Conservation (phyloP, 2,329 filamentous ascomycete genomes). For the Leptosphaerulina australis region DNA sequence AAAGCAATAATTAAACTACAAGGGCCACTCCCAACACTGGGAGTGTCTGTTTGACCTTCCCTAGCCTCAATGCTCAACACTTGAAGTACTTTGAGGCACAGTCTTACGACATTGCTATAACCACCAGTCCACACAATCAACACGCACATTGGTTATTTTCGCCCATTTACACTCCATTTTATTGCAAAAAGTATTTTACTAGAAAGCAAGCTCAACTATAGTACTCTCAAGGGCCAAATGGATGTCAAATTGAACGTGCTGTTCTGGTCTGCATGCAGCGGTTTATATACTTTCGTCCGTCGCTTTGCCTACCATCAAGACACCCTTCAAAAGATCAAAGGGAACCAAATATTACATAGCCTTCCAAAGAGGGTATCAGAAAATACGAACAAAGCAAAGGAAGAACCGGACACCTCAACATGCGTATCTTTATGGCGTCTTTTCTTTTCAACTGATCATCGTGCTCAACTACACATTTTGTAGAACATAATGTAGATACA, state of each 20-base stretch:
- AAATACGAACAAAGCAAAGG: constrained; percentile 1
- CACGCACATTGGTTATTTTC: background rate
- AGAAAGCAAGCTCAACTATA: background rate
- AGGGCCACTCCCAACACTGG: too few relatives aligned
- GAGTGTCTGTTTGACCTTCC: too few relatives aligned
- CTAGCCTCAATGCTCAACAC: too few relatives aligned
- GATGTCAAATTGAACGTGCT: constrained; percentile 13
- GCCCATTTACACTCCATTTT: background rate
- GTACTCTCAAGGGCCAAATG: background rate
- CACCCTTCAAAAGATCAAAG: too few relatives aligned
- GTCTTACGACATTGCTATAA: background rate
- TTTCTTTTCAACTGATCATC: constrained; percentile 20
- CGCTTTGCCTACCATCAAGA: constrained; percentile 9
- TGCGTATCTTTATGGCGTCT: constrained; percentile 17
- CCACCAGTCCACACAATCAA: background rate
- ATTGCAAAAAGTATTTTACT: background rate
- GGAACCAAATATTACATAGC: too few relatives aligned
- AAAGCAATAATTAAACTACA: too few relatives aligned
- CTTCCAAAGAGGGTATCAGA: background rate
- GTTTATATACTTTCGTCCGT: constrained; percentile 20
- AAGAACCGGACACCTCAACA: background rate
- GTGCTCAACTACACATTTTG: constrained; percentile 17
- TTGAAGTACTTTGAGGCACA: too few relatives aligned
- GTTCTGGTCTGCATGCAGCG: constrained; percentile 24
- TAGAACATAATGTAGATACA: constrained; percentile 9